Conservation (phyloP, 2,329 filamentous ascomycete species). For the Colletotrichum lindemuthianum region DNA sequence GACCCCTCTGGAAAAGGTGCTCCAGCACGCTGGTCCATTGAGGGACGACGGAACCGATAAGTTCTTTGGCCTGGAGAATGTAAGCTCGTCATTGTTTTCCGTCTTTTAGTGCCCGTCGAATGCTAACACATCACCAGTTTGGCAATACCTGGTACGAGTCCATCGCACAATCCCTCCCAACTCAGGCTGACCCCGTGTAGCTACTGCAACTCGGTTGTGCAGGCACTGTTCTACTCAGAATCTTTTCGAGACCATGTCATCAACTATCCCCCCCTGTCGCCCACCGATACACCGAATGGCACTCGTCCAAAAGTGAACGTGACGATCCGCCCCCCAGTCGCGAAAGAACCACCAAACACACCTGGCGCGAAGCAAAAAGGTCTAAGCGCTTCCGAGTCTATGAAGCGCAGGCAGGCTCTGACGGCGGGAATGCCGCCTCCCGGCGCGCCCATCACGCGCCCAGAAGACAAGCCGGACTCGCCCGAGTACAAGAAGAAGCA, state of each 20-base stretch:
- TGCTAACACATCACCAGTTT: constrained; percentile 71
- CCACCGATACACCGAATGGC: constrained; percentile 75
- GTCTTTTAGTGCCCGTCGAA: constrained; percentile 24
- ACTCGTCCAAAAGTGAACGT: constrained; percentile 65
- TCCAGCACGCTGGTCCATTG: constrained; percentile 82
- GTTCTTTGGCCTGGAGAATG: constrained; percentile 98
- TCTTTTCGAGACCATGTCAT: constrained; percentile 94
- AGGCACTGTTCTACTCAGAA: constrained; percentile 95
- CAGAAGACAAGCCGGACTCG: constrained; percentile 93
- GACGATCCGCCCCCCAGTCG: constrained; percentile 67
- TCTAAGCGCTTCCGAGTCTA: constrained; percentile 64
- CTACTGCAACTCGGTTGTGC: constrained; percentile 98
- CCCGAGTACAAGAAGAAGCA: constrained; percentile 99
- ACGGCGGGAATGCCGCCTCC: constrained; percentile 64
- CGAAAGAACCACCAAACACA: constrained; percentile 52
- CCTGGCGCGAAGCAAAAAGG: constrained; percentile 60
- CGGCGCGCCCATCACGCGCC: constrained; percentile 67
- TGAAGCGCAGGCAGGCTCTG: constrained; percentile 65
- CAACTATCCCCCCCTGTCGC: constrained; percentile 82
- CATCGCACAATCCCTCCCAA: constrained; percentile 15
- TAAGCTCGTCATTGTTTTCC: constrained; percentile 58
- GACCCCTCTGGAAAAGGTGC: constrained; percentile 76
- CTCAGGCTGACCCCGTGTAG: constrained; percentile 57
- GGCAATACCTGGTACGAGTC: constrained; percentile 89
- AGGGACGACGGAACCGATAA: constrained; percentile 93